phyloP scores from a whole-genome alignment of 78 protist species.

The slime mould (Dictyostelium discoideum) region dicty_2.7 NC_007088.5:3294001-3294500 shows the following conservation, averaged over 20 bases:
- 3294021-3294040: neutral
- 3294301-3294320: slow-evolving; percentile 38
- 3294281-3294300: neutral
- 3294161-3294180: slow-evolving; percentile 64
- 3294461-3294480: slow-evolving; percentile 3
- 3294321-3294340: slow-evolving; percentile 34
- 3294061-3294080: slow-evolving; percentile 16
- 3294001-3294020: neutral
- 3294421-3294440: neutral
- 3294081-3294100: neutral
- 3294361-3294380: neutral
- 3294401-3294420: neutral
- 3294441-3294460: neutral
- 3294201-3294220: neutral
- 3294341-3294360: slow-evolving; percentile 3
- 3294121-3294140: slow-evolving; percentile 52
- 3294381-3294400: neutral
- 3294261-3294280: no score
- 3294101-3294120: slow-evolving; percentile 25
- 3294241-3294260: neutral
- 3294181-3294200: slow-evolving; percentile 27
- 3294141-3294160: slow-evolving; percentile 40
- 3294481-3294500: neutral
- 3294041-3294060: slow-evolving; percentile 4
- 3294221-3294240: slow-evolving; percentile 77